These are phyloP conservation scores for Fagopyrum esculentum DNA, from an alignment of 148 eudicot species.

Conservation along the genomic window DNA sequence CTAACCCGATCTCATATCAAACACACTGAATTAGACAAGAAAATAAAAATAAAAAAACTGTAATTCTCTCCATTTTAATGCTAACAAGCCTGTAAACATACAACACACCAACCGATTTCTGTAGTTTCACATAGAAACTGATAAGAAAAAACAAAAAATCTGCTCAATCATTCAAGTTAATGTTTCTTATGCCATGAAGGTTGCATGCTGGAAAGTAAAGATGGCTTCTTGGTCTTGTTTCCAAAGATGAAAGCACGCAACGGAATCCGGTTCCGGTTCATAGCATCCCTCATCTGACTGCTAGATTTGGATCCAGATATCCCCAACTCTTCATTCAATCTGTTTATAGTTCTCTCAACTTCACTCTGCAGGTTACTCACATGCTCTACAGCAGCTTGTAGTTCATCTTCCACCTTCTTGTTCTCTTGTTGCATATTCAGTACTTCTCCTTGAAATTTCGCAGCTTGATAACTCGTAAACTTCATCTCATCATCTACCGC, in stretches of 20 bases:
- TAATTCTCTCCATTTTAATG: background rate
- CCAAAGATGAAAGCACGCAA: conserved; percentile 77
- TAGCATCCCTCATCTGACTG: conserved; percentile 11
- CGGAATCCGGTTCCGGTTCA: conserved; percentile 39
- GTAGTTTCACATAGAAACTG: background rate
- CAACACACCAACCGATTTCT: background rate
- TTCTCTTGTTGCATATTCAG: conserved; percentile 94
- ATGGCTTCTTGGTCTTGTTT: conserved; percentile 50
- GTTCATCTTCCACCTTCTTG: conserved; percentile 70
- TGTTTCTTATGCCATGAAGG: conserved; percentile 8
- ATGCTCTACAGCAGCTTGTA: conserved; percentile 68
- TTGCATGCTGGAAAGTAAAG: conserved; percentile 42
- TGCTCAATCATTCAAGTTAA: background rate
- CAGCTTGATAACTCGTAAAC: conserved; percentile 80
- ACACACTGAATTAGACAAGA: too few species aligned
- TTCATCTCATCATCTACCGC: conserved; percentile 65
- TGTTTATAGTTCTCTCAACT: conserved; percentile 48
- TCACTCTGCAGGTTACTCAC: conserved; percentile 48
- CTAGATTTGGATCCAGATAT: conserved; percentile 32
- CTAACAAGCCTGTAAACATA: conserved; percentile 3
- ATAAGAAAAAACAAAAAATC: background rate
- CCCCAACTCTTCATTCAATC: conserved; percentile 50
- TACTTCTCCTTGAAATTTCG: conserved; percentile 84
- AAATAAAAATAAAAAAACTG: background rate
- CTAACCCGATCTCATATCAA: too few species aligned